A percentile compares a stretch with the other conserved stretches of the same genome.
These are phyloP conservation scores for Microbotryum violaceum DNA, from an alignment of 1,284 basidiomycete genomes.

Conservation along the genomic window DNA sequence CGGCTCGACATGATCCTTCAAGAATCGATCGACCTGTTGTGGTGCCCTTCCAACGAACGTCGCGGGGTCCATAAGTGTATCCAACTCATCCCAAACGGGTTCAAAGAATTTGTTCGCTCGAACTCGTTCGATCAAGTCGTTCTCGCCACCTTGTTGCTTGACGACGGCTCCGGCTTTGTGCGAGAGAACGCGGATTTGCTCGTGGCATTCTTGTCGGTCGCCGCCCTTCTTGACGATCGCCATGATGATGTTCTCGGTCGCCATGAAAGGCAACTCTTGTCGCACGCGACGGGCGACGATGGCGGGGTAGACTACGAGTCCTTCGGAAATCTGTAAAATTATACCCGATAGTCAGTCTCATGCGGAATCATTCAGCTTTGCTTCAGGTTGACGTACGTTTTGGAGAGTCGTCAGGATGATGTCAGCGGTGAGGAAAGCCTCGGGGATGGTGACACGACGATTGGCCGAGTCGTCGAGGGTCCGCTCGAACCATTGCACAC, in stretches of 20 bases:
- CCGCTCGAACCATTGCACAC: constrained; percentile 93
- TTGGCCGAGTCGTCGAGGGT: constrained; percentile 96
- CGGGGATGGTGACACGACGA: constrained; percentile 88
- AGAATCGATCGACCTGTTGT: constrained; percentile 83
- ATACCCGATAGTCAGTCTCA: too few relatives aligned
- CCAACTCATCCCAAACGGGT: constrained; percentile 49
- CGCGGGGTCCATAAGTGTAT: constrained; percentile 58
- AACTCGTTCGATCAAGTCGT: constrained; percentile 90
- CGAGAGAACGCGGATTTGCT: constrained; percentile 91
- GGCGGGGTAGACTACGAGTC: constrained; percentile 92
- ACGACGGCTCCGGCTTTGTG: constrained; percentile 93
- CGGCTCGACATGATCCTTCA: constrained; percentile 82
- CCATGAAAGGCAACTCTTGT: constrained; percentile 97
- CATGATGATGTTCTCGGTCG: constrained; percentile 84
- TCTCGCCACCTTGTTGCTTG: constrained; percentile 88
- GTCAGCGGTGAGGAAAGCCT: constrained; percentile 95
- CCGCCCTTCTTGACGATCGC: constrained; percentile 90
- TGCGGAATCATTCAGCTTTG: too few relatives aligned
- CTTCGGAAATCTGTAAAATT: constrained; percentile 60
- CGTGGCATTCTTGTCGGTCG: constrained; percentile 93
- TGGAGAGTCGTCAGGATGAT: constrained; percentile 91
- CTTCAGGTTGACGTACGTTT: constrained; percentile 49
- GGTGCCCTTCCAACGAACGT: constrained; percentile 87
- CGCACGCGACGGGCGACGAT: constrained; percentile 86
- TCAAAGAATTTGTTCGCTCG: constrained; percentile 58